Evolutionary conservation across 2,329 filamentous ascomycete species (phyloP), one percentile per base, ranked within the genome.

Genomic region (Ascomycota sp.): DNA sequence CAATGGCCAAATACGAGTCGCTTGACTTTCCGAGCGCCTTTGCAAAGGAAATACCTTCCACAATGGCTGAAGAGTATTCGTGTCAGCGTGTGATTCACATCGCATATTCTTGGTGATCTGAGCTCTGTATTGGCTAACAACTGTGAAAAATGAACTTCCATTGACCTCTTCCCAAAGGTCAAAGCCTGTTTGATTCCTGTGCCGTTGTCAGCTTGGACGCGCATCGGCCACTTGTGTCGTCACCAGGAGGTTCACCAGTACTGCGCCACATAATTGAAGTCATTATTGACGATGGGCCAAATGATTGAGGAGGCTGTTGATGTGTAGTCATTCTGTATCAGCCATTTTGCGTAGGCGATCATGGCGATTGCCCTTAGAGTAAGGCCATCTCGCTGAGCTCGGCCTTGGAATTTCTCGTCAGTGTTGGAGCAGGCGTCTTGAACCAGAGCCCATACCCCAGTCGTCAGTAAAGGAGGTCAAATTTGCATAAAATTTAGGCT

Each of bases 111-210:
- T n/a, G n/a, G n/a, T n/a, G n/a, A n/a, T 4, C 13, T 63, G 44
- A 41, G 71, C 63, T 39, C 79, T 69, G 45, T 86, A 71, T 35
- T 78, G 69, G 25, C 65, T 63, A 3, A 70, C 67, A 21, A 72
- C 55, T 1, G 80, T 89, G 51, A 86, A 91, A 57, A 85, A 89
- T 1, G 77, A 83, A 15, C 68, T 73, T 25, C 78, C 76, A 17
- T 60, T 56, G 10, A 85, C 68, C 47, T 89, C 81, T 47, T 89
- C 81, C 81, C 81, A 89, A 3, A 91, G 61, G 47, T 91, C 81
- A 42, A 71, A 89, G 5, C 65, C 65, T 0, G 63, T 66, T 37
- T 59, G 50, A 43, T 67, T 69, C 63, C 56, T 59, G 5, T 2
- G 4, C 3, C 1, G 7, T 6, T 2, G 11, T 28, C 24, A 6